Base-by-base conservation (phyloP, 2,329 filamentous ascomycete genomes). In the Alternaria sp. region DNA sequence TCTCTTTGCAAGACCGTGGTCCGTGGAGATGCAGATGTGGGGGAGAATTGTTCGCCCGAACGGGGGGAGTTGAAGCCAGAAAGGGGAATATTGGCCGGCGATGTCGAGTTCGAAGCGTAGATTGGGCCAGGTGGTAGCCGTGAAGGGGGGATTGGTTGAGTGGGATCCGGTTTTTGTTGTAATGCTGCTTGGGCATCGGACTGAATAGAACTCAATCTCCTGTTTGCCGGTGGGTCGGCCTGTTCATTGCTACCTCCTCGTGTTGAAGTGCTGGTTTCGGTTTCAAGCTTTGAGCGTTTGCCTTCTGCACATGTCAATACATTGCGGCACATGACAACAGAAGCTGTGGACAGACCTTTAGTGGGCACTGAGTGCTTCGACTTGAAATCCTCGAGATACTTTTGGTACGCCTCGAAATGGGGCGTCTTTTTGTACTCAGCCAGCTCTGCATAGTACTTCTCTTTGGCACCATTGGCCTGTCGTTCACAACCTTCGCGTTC, bases 371-470 rank as follows among this genome's bases (percentile, higher is more conserved):
- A 76, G 68, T 94, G 90, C 75, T 91, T 91, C 51, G 89, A 87
- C 74, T 91, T 93, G 82, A 96, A 95, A 1, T 94, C 91, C 30
- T 88, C 85, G 21, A 95, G 81, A 75, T 96, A 96, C 46, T 88
- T 85, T 63, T 87, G 84, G 68, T 95, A 94, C 55, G 88, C 86
- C 60, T 84, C 86, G 74, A 89, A 93, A 53, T 90, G 85, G 7
- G 85, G 74, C 0, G 91, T 94, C 79, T 93, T 93, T 77, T 94
- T 94, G 78, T 95, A 95, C 68, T 91, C 87, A 50, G 85, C 83
- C 64, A 94, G 82, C 66, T 92, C 88, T n/a, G 86, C 83, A 68
- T 91, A 91, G 75, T 93, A 95, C 68, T 86, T 90, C 68, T 94
- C 91, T 79, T 95, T 95, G 25, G 90, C 90, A 15, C 85, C 80